Conservation (phyloP, 2,329 filamentous ascomycete species). For the Nothophaeocryptopus gaeumannii region DNA sequence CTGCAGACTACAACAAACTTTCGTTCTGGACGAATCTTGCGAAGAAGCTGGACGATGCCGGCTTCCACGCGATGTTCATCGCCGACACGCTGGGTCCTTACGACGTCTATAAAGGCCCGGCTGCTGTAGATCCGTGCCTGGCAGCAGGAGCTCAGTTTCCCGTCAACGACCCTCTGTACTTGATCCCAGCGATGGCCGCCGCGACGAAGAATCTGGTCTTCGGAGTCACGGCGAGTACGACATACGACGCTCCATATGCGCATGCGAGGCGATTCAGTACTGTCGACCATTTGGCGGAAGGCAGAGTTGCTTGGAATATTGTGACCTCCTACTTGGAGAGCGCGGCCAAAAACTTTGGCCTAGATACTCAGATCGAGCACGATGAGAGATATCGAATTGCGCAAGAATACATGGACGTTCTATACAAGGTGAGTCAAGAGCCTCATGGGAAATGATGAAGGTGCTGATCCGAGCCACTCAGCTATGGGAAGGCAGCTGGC, state of each 20-base stretch:
- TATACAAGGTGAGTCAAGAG: constrained; percentile 43
- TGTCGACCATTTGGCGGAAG: constrained; percentile 63
- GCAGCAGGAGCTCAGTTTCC: constrained; percentile 64
- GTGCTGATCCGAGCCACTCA: too few relatives aligned
- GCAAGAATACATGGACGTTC: constrained; percentile 61
- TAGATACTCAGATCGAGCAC: constrained; percentile 58
- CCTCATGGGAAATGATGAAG: too few relatives aligned
- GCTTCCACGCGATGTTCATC: constrained; percentile 64
- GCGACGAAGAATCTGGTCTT: constrained; percentile 64
- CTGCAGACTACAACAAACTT: constrained; percentile 57
- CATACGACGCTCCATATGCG: constrained; percentile 66
- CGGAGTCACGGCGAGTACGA: constrained; percentile 64
- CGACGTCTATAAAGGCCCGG: constrained; percentile 63
- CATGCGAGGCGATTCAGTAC: constrained; percentile 63
- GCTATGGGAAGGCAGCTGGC: constrained; percentile 64
- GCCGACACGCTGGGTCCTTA: constrained; percentile 64
- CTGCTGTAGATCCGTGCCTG: constrained; percentile 58
- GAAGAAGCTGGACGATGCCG: constrained; percentile 57
- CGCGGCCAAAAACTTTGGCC: constrained; percentile 57
- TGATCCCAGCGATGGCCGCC: constrained; percentile 49
- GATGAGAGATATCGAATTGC: constrained; percentile 63
- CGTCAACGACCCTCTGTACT: constrained; percentile 47
- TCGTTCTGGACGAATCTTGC: constrained; percentile 60
- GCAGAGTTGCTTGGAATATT: constrained; percentile 51
- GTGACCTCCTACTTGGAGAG: constrained; percentile 66